A percentile compares a stretch with the other conserved stretches of the same genome.
phyloP scores from a whole-genome alignment of 257 asterid species.

The Scutellaria galericulata region DNA sequence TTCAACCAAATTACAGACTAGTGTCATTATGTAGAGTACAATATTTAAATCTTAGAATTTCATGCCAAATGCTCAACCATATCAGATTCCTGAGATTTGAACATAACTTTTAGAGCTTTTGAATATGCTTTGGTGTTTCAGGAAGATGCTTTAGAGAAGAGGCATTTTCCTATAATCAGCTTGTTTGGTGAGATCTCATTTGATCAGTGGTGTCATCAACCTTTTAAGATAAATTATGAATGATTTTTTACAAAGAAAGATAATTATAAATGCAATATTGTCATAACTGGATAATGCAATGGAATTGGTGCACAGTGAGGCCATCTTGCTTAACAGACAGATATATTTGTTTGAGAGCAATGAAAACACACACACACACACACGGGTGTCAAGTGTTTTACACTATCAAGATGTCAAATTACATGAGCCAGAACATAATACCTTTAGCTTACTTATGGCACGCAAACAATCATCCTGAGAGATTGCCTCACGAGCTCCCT shows the following conservation, averaged over 20 bases:
- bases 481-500: slow-evolving; percentile 81
- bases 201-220: not conserved
- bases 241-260: not conserved
- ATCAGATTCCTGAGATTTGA: slow-evolving; percentile 22
- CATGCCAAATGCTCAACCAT: not conserved
- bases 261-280: not conserved
- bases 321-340: not conserved
- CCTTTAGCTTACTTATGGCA: slow-evolving; percentile 98
- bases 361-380: too few relatives aligned
- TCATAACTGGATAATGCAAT: not conserved
- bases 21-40: not conserved
- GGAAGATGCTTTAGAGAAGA: not conserved
- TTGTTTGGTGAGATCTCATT: not conserved
- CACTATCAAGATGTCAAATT: not conserved
- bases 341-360: too few relatives aligned
- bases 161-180: not conserved
- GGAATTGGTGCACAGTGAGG: not conserved
- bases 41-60: slow-evolving; percentile 1
- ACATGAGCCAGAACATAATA: slow-evolving; percentile 34
- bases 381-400: not conserved
- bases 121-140: not conserved
- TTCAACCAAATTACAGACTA: not conserved
- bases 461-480: slow-evolving; percentile 98
- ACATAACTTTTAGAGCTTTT: not conserved
- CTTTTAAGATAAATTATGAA: not conserved